phyloP scores from a whole-genome alignment of 306 rosid genomes.

The Cucumis cinereus region DNA sequence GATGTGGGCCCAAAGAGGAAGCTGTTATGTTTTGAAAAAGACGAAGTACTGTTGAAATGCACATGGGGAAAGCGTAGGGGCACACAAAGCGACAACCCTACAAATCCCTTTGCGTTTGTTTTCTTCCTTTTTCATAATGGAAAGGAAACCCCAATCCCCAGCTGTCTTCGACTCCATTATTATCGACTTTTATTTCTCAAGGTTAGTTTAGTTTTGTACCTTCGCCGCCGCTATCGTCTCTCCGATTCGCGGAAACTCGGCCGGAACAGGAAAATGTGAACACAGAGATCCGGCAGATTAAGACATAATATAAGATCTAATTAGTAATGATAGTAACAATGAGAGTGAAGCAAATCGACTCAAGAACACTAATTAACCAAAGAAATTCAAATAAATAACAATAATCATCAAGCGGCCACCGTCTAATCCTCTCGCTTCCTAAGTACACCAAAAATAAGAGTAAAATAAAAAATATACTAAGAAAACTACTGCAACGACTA shows the following conservation, averaged over 20 bases:
- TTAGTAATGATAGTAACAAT: not conserved
- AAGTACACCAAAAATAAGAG: constrained; percentile 3
- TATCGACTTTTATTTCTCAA: not conserved
- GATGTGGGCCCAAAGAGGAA: not conserved
- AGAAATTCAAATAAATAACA: constrained; percentile 8
- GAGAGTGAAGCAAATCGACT: not conserved
- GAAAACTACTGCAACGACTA: not conserved
- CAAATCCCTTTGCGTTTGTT: not conserved
- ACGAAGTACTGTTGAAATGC: not conserved
- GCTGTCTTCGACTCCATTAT: constrained; percentile 7
- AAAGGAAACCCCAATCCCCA: not conserved
- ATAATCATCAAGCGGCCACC: constrained; percentile 2
- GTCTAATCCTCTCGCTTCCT: not conserved
- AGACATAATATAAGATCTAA: not conserved
- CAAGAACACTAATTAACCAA: not conserved
- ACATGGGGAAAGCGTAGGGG: constrained; percentile 6
- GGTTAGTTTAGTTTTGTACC: not conserved
- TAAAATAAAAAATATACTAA: not conserved
- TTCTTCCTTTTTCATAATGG: not conserved
- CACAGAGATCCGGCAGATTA: not conserved
- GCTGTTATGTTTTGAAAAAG: not conserved
- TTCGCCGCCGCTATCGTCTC: not conserved
- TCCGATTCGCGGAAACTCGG: not conserved
- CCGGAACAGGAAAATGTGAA: not conserved
- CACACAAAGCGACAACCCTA: constrained; percentile 6